Evolutionary conservation across 495 filamentous ascomycete species (phyloP), one percentile per base, ranked within the genome.

Genomic region (Amniculicola lignicola): DNA sequence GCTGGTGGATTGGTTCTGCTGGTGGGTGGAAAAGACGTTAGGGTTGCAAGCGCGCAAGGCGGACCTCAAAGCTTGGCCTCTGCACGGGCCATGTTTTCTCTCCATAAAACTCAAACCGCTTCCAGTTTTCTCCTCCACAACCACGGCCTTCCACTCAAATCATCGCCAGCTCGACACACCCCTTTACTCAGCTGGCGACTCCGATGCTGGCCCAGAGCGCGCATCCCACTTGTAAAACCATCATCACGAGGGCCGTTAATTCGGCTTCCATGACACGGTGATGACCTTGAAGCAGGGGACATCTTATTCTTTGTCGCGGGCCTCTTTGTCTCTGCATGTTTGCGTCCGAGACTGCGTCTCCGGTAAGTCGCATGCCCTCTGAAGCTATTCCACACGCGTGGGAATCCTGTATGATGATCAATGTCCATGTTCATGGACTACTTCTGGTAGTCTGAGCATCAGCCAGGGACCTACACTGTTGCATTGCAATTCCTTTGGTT

Each of bases 211-310:
- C 88, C 87, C 75, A 92, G 88, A 92, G 72, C 67, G 77, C 77
- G 74, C 67, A 70, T 66, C 76, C 77, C 82, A 86, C 82, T 87
- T 89, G 80, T 89, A 97, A 97, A 97, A 97, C 92, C 92, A 90
- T 96, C 83, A 83, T 89, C 86, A 89, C 87, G 92, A 97, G 92
- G 87, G 88, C 84, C 68, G 67, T 70, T 67, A 70, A 18, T 69
- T 77, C 71, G 66, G 89, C 85, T 84, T 78, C 89, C 92, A 97
- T 91, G 92, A 97, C 83, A 78, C 83, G 89, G 72, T 90, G 92
- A 96, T 90, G 91, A 97, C 92, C 92, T 95, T 80, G 86, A 78
- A 85, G 83, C 75, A 80, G 86, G n/a, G 80, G 73, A 90, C 87
- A 90, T 75, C n/a, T n/a, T n/a, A n/a, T 63, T 36, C 36, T 46